phyloP scores from a whole-genome alignment of 768 basidiomycete genomes.

The Suillus variegatus region DNA sequence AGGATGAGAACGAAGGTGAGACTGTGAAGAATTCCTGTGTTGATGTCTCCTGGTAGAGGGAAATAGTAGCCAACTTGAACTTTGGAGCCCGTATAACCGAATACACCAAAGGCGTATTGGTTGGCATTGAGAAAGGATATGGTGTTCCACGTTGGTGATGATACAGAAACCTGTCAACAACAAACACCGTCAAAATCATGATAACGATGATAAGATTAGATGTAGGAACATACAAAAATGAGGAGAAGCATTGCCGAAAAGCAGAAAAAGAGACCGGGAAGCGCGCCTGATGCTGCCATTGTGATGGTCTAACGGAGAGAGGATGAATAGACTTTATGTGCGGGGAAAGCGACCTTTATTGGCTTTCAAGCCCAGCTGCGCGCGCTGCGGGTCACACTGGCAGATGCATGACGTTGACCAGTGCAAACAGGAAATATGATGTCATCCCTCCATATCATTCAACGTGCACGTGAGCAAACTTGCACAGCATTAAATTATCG shows the following conservation, averaged over 20 bases:
- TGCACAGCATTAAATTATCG: neutral
- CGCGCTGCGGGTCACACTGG: neutral
- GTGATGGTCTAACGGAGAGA: slow-evolving; percentile 8
- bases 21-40: slow-evolving; percentile 58
- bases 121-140: slow-evolving; percentile 68
- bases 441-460: neutral
- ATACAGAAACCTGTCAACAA: slow-evolving; percentile 59
- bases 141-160: slow-evolving; percentile 70
- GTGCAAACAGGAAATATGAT: neutral
- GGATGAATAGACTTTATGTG: neutral
- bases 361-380: slow-evolving; percentile 3
- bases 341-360: neutral
- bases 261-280: slow-evolving; percentile 71
- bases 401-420: neutral
- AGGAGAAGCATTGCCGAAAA: slow-evolving; percentile 72
- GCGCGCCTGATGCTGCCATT: slow-evolving; percentile 60
- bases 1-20: slow-evolving; percentile 76
- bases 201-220: slow-evolving; percentile 8
- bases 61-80: slow-evolving; percentile 62
- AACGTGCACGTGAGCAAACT: neutral
- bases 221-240: slow-evolving; percentile 53
- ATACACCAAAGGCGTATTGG: slow-evolving; percentile 66
- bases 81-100: slow-evolving; percentile 67
- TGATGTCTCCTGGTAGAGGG: slow-evolving; percentile 31
- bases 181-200: neutral